Percentiles rank a stretch among this genome's conserved stretches.
Conservation (phyloP, 805 yeast species). For the Ogataea pignaliae region DNA sequence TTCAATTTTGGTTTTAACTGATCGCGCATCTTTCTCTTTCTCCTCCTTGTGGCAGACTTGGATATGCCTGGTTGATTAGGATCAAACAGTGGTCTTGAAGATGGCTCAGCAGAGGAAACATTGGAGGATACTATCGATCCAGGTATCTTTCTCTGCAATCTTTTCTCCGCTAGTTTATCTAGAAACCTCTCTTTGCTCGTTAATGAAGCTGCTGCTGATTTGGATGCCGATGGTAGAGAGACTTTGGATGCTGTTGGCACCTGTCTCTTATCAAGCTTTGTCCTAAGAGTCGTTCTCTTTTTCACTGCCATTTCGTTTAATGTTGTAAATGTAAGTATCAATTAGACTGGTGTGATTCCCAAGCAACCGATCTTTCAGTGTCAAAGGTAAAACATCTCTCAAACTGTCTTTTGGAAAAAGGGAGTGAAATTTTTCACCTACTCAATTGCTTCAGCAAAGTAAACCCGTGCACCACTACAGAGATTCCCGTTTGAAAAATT, state of each 20-base stretch:
- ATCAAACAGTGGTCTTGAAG: slow-evolving; percentile 15
- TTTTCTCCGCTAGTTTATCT: slow-evolving; percentile 16
- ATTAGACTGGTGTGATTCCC: too few species aligned
- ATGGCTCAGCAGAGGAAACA: not conserved
- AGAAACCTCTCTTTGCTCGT: slow-evolving; percentile 13
- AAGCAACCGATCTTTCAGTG: too few species aligned
- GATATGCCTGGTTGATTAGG: slow-evolving; percentile 45
- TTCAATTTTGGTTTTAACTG: slow-evolving; percentile 63
- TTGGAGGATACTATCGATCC: not conserved
- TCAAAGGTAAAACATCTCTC: too few species aligned
- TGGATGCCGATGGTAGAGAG: slow-evolving; percentile 1
- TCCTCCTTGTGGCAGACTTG: slow-evolving; percentile 59
- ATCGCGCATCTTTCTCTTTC: slow-evolving; percentile 59
- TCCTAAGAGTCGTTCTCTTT: slow-evolving; percentile 43
- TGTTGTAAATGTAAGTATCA: too few species aligned
- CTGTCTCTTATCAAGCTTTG: slow-evolving; percentile 34
- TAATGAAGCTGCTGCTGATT: slow-evolving; percentile 28
- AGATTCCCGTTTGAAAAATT: too few species aligned
- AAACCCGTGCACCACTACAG: too few species aligned
- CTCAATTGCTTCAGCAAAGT: too few species aligned
- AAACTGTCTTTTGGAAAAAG: too few species aligned
- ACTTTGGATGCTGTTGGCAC: not conserved
- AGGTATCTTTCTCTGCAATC: not conserved
- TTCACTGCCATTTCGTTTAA: slow-evolving; percentile 34
- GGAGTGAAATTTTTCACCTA: too few species aligned